Conservation (phyloP, 495 filamentous ascomycete species). For the Penicillium parvum region DNA sequence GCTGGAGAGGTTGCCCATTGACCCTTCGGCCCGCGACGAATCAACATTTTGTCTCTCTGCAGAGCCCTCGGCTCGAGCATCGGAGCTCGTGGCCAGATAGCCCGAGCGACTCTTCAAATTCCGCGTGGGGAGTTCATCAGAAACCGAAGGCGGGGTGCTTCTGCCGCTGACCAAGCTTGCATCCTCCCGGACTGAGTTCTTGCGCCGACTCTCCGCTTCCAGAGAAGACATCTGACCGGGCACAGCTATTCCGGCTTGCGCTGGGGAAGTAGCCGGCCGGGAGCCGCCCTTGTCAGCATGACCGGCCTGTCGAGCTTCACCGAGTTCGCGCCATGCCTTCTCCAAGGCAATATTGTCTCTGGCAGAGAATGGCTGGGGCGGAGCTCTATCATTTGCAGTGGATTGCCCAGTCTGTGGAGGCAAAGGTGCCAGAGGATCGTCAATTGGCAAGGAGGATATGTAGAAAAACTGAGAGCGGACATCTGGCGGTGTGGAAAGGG, state of each 20-base stretch:
- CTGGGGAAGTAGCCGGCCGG: slow-evolving; percentile 31
- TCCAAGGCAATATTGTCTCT: slow-evolving; percentile 72
- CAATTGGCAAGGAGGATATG: slow-evolving; percentile 68
- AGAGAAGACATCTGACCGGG: slow-evolving; percentile 34
- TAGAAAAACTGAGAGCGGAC: slow-evolving; percentile 77
- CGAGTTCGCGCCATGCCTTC: slow-evolving; percentile 61
- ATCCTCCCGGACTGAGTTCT: slow-evolving; percentile 19
- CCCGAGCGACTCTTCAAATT: slow-evolving; percentile 9
- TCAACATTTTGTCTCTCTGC: slow-evolving; percentile 8
- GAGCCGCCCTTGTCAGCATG: slow-evolving; percentile 23
- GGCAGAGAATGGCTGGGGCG: slow-evolving; percentile 71
- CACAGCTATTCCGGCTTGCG: slow-evolving; percentile 44
- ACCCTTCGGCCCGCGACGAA: slow-evolving; percentile 9
- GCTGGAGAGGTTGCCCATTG: not conserved
- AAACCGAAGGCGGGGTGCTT: slow-evolving; percentile 17
- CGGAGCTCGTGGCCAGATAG: slow-evolving; percentile 7
- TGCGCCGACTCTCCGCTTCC: slow-evolving; percentile 26
- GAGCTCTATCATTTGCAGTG: slow-evolving; percentile 44
- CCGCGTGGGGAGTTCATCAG: slow-evolving; percentile 12
- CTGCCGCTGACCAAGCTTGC: slow-evolving; percentile 26
- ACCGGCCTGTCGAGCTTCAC: slow-evolving; percentile 35
- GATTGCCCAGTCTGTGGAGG: slow-evolving; percentile 52
- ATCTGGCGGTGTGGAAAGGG: slow-evolving; percentile 34
- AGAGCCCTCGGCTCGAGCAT: slow-evolving; percentile 2
- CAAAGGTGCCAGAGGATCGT: slow-evolving; percentile 72